Percentiles rank a stretch among this genome's conserved stretches.
phyloP scores from a whole-genome alignment of 768 basidiomycete species.

The Russula sp. region DNA sequence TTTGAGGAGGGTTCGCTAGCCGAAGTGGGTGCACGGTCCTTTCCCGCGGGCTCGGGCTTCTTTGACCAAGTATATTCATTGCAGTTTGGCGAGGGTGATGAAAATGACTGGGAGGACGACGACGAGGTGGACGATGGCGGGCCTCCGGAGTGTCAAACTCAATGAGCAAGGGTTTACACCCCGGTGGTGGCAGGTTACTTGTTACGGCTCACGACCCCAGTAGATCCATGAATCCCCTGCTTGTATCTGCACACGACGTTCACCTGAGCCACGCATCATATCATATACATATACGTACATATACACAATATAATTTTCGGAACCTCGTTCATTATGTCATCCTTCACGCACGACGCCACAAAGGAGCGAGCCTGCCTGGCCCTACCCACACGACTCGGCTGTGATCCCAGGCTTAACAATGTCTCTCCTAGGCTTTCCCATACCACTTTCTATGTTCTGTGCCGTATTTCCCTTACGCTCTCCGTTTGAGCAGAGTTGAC shows the following conservation, averaged over 20 bases:
- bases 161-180: constrained; percentile 18
- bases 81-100: constrained; percentile 65
- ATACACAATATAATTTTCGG: constrained; percentile 4
- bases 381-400: no score
- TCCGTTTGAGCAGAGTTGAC: not conserved
- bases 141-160: constrained; percentile 30
- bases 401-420: no score
- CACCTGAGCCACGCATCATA: not conserved
- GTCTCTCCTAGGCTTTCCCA: no score
- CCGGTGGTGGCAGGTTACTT: not conserved
- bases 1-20: constrained; percentile 75
- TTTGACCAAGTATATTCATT: constrained; percentile 65
- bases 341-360: not conserved
- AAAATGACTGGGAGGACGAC: constrained; percentile 65
- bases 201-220: not conserved
- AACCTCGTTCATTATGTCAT: not conserved
- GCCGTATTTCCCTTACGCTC: not conserved
- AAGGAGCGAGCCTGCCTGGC: no score
- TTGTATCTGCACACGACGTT: not conserved
- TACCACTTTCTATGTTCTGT: no score
- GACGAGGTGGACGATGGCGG: constrained; percentile 57
- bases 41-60: constrained; percentile 67
- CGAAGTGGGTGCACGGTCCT: constrained; percentile 78
- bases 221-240: not conserved
- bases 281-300: constrained; percentile 4